These are phyloP conservation scores for Meredithiella fracta DNA, from an alignment of 2,329 filamentous ascomycete species.

Conservation along the genomic window DNA sequence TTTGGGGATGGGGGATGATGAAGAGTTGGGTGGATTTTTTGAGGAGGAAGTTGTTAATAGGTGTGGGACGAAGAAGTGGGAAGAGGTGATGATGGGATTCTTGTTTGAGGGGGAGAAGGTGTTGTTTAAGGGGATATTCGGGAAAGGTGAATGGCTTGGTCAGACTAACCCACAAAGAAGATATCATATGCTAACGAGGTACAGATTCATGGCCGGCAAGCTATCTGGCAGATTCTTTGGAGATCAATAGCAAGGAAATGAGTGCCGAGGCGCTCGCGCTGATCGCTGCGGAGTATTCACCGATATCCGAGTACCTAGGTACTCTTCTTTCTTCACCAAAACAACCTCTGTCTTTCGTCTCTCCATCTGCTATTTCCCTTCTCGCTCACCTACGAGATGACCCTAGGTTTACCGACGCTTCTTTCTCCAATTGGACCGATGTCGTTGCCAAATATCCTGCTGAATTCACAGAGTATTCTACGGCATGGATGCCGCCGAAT, in stretches of 20 bases:
- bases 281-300: constrained; percentile 40
- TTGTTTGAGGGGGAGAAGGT: constrained; percentile 60
- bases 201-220: constrained; percentile 82
- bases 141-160: constrained; percentile 63
- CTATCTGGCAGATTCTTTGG: constrained; percentile 84
- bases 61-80: constrained; percentile 64
- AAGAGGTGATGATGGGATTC: constrained; percentile 56
- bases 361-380: too few relatives aligned
- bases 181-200: constrained; percentile 5
- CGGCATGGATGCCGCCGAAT: constrained; percentile 59
- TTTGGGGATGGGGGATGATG: constrained; percentile 65
- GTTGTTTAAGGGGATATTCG: constrained; percentile 62
- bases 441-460: constrained; percentile 53
- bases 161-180: not conserved
- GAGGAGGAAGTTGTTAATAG: constrained; percentile 69
- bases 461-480: constrained; percentile 70
- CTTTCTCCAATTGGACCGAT: constrained; percentile 25
- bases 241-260: constrained; percentile 69
- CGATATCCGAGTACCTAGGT: constrained; percentile 52
- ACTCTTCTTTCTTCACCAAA: constrained; percentile 23
- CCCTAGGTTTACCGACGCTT: too few relatives aligned
- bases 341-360: too few relatives aligned
- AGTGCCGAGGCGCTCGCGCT: constrained; percentile 77
- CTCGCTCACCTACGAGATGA: too few relatives aligned
- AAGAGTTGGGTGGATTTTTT: constrained; percentile 89